Evolutionary conservation across 1,284 basidiomycete genomes (phyloP).

Genomic region (Retiboletus flavoniger): DNA sequence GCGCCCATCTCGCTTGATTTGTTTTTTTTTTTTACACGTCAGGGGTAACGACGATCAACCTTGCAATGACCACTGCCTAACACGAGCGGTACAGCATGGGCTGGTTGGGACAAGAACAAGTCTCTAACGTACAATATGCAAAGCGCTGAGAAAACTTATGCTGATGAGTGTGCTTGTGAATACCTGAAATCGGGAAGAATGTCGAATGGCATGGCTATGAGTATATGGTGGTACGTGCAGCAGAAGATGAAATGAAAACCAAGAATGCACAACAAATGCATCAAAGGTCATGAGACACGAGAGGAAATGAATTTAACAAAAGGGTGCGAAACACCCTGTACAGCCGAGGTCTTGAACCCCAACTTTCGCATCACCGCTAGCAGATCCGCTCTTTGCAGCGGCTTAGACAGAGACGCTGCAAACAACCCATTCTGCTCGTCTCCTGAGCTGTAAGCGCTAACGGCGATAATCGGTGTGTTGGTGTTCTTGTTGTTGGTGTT

Average conservation of each 20-base stretch:
- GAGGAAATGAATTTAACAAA: constrained; percentile 50
- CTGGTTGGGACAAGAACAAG: constrained; percentile 11
- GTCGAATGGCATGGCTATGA: constrained; percentile 34
- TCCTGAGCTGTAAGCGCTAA: constrained; percentile 77
- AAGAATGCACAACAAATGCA: constrained; percentile 26
- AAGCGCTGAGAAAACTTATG: constrained; percentile 29
- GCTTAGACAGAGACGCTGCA: constrained; percentile 83
- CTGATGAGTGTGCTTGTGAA: constrained; percentile 37
- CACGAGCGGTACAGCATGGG: constrained; percentile 13
- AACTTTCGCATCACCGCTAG: constrained; percentile 78
- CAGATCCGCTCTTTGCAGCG: constrained; percentile 83
- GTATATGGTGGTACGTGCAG: constrained; percentile 35
- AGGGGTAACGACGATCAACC: background rate
- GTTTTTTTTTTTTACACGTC: constrained; percentile 3
- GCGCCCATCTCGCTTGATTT: constrained; percentile 28
- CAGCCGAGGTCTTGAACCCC: constrained; percentile 86
- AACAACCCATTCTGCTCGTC: constrained; percentile 80
- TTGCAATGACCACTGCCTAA: background rate
- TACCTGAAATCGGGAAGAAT: constrained; percentile 13
- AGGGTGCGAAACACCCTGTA: constrained; percentile 49
- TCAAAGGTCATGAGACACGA: constrained; percentile 33
- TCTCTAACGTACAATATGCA: constrained; percentile 47
- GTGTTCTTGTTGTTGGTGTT: constrained; percentile 92
- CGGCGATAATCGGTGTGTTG: constrained; percentile 87
- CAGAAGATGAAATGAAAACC: constrained; percentile 34